phyloP scores from a whole-genome alignment of 108 stramenopile species.

The Fragilaria radians region DNA sequence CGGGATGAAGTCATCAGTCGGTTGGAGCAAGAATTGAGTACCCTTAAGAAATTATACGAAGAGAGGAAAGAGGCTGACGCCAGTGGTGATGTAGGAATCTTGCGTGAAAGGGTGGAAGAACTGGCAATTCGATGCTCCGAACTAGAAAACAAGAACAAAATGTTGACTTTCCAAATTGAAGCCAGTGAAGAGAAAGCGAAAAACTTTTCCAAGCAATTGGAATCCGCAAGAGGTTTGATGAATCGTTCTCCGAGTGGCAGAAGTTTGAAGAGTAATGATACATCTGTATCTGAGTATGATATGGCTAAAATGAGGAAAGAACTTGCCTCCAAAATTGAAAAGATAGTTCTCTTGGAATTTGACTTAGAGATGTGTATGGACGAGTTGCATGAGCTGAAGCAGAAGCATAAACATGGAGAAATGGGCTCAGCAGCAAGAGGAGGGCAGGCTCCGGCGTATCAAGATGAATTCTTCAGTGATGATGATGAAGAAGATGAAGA shows the following conservation, averaged over 20 bases:
- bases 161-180: not conserved
- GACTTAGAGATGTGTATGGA: constrained; percentile 22
- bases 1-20: constrained; percentile 12
- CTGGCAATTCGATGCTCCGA: not conserved
- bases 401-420: constrained; percentile 4
- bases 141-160: not conserved
- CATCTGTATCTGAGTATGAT: constrained; percentile 11
- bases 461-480: constrained; percentile 25
- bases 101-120: not conserved
- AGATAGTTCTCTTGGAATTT: constrained; percentile 17
- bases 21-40: constrained; percentile 12
- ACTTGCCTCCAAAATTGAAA: constrained; percentile 19
- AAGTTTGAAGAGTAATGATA: constrained; percentile 3
- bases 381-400: constrained; percentile 21
- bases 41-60: not conserved
- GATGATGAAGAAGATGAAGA: constrained; percentile 17
- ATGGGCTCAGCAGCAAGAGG: constrained; percentile 3
- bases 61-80: not conserved
- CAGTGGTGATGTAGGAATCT: not conserved
- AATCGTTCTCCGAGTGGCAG: not conserved
- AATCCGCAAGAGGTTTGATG: constrained; percentile 5
- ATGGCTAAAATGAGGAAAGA: constrained; percentile 19
- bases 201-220: not conserved
- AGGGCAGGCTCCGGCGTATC: not conserved
- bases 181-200: constrained; percentile 5